Evolutionary conservation across 1,284 basidiomycete genomes (phyloP).

Genomic region (Xerocomus minutiporus): DNA sequence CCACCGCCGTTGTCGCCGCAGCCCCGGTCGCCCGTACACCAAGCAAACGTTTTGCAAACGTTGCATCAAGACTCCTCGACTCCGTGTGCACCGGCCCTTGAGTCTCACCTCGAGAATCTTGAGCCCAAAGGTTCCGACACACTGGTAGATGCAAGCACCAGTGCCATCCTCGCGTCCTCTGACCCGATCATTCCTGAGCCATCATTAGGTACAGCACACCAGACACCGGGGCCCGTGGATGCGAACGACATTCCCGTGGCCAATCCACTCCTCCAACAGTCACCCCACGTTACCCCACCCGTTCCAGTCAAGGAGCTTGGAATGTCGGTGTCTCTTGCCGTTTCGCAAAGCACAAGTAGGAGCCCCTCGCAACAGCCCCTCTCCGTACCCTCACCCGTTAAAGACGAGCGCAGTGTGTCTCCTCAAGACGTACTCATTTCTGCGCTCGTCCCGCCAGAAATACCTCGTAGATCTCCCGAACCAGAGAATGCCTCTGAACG

Average conservation of each 20-base stretch:
- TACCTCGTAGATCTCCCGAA: slow-evolving; percentile 4
- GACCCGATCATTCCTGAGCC: slow-evolving; percentile 1
- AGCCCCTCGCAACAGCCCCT: slow-evolving; percentile 11
- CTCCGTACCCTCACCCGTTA: neutral
- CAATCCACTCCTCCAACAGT: neutral
- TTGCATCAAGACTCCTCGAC: neutral
- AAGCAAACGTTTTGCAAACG: neutral
- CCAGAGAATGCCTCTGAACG: neutral
- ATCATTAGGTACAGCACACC: neutral
- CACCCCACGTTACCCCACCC: slow-evolving; percentile 1
- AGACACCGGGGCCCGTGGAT: neutral
- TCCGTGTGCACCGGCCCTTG: neutral
- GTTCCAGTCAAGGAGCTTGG: neutral
- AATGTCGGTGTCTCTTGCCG: neutral
- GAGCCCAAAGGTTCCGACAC: slow-evolving; percentile 1
- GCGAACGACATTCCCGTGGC: neutral
- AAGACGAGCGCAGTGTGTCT: slow-evolving; percentile 4
- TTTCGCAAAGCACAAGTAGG: slow-evolving; percentile 5
- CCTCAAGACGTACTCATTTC: neutral
- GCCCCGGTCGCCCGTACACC: neutral
- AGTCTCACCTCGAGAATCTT: slow-evolving; percentile 2
- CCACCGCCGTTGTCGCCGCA: neutral
- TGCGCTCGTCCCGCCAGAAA: neutral
- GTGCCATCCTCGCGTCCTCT: neutral
- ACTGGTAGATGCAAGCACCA: neutral